phyloP scores from a whole-genome alignment of 2,329 filamentous ascomycete genomes.

The Cytospora schulzeri region DNA sequence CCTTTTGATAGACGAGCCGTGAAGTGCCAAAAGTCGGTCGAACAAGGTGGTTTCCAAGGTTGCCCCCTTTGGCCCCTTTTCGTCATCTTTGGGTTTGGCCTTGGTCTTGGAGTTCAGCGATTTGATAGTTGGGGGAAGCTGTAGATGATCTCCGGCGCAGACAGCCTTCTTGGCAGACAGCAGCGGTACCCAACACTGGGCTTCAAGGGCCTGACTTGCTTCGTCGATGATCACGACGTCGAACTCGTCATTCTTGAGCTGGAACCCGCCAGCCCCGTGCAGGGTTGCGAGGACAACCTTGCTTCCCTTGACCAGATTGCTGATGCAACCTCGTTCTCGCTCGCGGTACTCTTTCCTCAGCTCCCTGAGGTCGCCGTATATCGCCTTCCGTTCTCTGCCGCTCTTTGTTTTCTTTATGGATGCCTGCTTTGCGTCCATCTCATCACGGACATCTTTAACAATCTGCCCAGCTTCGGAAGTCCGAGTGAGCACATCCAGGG shows the following conservation, averaged over 20 bases:
- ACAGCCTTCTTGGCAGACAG: conserved; percentile 81
- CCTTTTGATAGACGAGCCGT: conserved; percentile 82
- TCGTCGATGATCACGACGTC: conserved; percentile 97
- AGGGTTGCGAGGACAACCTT: conserved; percentile 90
- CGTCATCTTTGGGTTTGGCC: conserved; percentile 34
- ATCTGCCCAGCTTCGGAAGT: conserved; percentile 89
- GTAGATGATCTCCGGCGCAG: conserved; percentile 90
- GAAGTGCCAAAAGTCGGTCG: conserved; percentile 79
- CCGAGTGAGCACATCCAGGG: conserved; percentile 85
- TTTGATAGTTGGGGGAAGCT: conserved; percentile 94
- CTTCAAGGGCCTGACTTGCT: conserved; percentile 91
- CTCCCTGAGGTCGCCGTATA: conserved; percentile 84
- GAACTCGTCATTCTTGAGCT: conserved; percentile 78
- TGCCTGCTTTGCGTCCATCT: conserved; percentile 91
- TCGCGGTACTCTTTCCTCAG: conserved; percentile 86
- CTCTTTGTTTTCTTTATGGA: conserved; percentile 85
- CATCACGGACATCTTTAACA: conserved; percentile 83
- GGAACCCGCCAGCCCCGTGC: conserved; percentile 85
- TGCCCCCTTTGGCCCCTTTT: conserved; percentile 50
- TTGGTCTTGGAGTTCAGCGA: conserved; percentile 61
- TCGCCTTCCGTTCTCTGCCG: conserved; percentile 75
- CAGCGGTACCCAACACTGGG: conserved; percentile 94
- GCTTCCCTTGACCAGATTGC: conserved; percentile 72
- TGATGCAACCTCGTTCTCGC: conserved; percentile 80
- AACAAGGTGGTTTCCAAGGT: conserved; percentile 90